Conservation (phyloP, 768 basidiomycete genomes). For the Harrya chromipes region DNA sequence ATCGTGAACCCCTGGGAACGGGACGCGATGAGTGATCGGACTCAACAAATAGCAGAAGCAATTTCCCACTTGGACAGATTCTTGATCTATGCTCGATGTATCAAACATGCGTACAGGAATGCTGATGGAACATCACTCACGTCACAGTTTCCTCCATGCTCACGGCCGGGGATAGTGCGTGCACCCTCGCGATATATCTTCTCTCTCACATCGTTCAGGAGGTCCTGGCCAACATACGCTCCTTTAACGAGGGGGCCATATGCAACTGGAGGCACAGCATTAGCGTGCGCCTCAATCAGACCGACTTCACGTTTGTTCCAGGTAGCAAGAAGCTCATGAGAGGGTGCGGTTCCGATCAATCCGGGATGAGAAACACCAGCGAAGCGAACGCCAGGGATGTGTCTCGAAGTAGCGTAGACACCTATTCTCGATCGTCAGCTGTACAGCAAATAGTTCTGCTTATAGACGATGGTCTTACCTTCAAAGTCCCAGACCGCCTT, state of each 20-base stretch:
- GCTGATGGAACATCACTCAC: constrained; percentile 31
- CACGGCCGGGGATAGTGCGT: constrained; percentile 71
- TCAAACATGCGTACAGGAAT: not conserved
- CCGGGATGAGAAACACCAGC: constrained; percentile 77
- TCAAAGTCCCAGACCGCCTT: constrained; percentile 84
- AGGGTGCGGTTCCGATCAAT: constrained; percentile 74
- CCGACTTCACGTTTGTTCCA: constrained; percentile 74
- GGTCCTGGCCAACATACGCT: constrained; percentile 68
- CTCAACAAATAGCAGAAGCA: not conserved
- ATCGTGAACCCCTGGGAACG: constrained; percentile 53
- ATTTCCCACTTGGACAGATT: constrained; percentile 55
- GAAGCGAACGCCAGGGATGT: constrained; percentile 77
- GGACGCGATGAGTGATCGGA: not conserved
- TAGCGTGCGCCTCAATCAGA: constrained; percentile 51
- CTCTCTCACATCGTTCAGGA: constrained; percentile 42
- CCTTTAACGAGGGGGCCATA: constrained; percentile 58
- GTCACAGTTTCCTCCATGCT: constrained; percentile 79
- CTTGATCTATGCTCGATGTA: constrained; percentile 52
- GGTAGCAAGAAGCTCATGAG: constrained; percentile 62
- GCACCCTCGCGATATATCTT: constrained; percentile 67
- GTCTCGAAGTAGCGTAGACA: constrained; percentile 68
- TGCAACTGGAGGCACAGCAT: constrained; percentile 61
- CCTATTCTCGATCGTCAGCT: constrained; percentile 34
- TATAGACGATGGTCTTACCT: constrained; percentile 32
- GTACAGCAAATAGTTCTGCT: not conserved